These are phyloP conservation scores for Triticum urartu DNA, from an alignment of 176 grass and related monocot genomes.

Conservation along the genomic window DNA sequence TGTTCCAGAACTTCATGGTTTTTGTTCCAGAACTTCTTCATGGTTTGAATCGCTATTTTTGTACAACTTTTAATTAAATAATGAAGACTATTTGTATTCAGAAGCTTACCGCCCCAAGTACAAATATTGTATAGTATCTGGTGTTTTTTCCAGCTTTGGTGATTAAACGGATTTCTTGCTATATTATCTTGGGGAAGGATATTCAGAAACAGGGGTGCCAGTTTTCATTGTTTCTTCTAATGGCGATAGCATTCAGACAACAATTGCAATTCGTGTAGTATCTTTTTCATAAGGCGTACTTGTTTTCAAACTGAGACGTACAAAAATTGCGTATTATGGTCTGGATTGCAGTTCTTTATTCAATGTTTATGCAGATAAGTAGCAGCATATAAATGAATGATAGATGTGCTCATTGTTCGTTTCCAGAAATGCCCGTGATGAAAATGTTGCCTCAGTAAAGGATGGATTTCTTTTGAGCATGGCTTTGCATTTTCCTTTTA, in stretches of 20 bases:
- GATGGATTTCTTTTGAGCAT: conserved; percentile 65
- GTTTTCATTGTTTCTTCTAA: not conserved
- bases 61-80: not conserved
- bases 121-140: not conserved
- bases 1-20: not conserved
- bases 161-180: not conserved
- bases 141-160: not conserved
- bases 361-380: conserved; percentile 1
- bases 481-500: conserved; percentile 61
- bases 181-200: not conserved
- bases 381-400: conserved; percentile 17
- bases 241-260: not conserved
- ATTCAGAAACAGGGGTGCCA: not conserved
- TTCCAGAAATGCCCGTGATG: conserved; percentile 39
- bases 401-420: conserved; percentile 9
- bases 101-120: not conserved
- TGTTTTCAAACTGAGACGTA: not conserved
- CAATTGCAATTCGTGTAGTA: not conserved
- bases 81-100: not conserved
- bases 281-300: not conserved
- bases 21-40: not conserved
- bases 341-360: not conserved
- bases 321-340: not conserved
- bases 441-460: conserved; percentile 43
- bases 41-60: not conserved